Conservation (phyloP, 208 protist genomes). For the Leishmania aethiopica region DNA sequence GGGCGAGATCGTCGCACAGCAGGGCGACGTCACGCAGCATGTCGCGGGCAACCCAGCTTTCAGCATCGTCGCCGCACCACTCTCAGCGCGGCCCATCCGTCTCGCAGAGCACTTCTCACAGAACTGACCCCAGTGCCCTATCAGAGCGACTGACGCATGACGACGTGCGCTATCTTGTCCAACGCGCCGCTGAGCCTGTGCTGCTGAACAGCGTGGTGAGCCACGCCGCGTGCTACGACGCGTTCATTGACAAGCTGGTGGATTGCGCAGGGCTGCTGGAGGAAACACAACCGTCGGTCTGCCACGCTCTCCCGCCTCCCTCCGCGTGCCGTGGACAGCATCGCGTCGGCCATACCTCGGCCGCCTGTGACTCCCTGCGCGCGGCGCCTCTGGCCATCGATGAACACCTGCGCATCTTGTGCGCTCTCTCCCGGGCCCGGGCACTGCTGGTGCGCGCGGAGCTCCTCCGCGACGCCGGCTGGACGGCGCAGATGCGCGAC, state of each 20-base stretch:
- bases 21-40: conserved; percentile 12
- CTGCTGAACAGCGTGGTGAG: conserved; percentile 12
- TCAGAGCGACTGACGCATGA: conserved; percentile 15
- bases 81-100: conserved; percentile 11
- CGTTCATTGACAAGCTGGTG: conserved; percentile 18
- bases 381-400: conserved; percentile 21
- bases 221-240: conserved; percentile 15
- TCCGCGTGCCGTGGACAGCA: conserved; percentile 18
- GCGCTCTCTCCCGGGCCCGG: conserved; percentile 57
- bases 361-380: not conserved
- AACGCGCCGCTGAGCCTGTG: conserved; percentile 15
- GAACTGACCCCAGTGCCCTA: not conserved
- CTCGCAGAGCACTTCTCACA: not conserved
- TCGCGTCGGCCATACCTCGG: conserved; percentile 8
- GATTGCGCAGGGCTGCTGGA: conserved; percentile 20
- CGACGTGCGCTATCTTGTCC: conserved; percentile 20
- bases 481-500: conserved; percentile 38
- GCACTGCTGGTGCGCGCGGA: conserved; percentile 39
- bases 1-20: conserved; percentile 28
- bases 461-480: conserved; percentile 15
- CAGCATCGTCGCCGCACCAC: not conserved
- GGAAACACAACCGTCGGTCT: conserved; percentile 11
- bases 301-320: conserved; percentile 15
- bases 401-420: conserved; percentile 41
- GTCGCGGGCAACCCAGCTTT: conserved; percentile 5